These are phyloP conservation scores for Sclerotinia subarctica DNA, from an alignment of 2,329 filamentous ascomycete species.

Conservation along the genomic window DNA sequence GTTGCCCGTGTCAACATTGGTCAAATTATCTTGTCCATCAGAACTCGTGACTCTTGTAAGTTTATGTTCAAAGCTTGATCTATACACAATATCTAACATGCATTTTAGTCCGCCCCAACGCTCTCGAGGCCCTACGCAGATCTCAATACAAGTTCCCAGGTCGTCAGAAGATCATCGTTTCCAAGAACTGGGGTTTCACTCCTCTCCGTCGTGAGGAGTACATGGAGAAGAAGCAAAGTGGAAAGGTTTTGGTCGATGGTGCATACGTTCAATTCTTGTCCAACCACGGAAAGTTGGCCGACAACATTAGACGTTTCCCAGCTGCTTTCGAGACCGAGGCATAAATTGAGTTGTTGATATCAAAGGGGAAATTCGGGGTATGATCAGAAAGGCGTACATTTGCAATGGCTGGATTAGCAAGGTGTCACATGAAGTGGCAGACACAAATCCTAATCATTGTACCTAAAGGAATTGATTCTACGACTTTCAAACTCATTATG, in stretches of 20 bases:
- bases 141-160: slow-evolving; percentile 99
- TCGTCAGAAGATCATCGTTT: slow-evolving; percentile 99
- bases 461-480: slow-evolving; percentile 35
- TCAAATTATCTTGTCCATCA: slow-evolving; percentile 96
- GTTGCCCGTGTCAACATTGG: slow-evolving; percentile 99
- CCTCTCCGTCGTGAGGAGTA: slow-evolving; percentile 97
- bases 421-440: slow-evolving; percentile 24
- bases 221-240: slow-evolving; percentile 88
- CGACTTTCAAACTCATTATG: slow-evolving; percentile 25
- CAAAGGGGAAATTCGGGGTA: slow-evolving; percentile 17
- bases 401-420: slow-evolving; percentile 34
- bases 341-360: slow-evolving; percentile 28
- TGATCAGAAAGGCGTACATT: slow-evolving; percentile 34
- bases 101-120: slow-evolving; percentile 71
- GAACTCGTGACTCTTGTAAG: slow-evolving; percentile 89
- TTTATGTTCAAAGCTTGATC: slow-evolving; percentile 30
- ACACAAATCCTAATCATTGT: slow-evolving; percentile 33
- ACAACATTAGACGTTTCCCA: slow-evolving; percentile 95
- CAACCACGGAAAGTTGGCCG: slow-evolving; percentile 81
- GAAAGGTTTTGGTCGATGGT: slow-evolving; percentile 93
- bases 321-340: slow-evolving; percentile 65
- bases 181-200: slow-evolving; percentile 99
- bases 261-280: slow-evolving; percentile 99
- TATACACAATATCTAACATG: slow-evolving; percentile 32
- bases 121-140: slow-evolving; percentile 97